These are phyloP conservation scores for Paramecium caudatum DNA, from an alignment of 73 alveolate species.

Conservation along the genomic window DNA sequence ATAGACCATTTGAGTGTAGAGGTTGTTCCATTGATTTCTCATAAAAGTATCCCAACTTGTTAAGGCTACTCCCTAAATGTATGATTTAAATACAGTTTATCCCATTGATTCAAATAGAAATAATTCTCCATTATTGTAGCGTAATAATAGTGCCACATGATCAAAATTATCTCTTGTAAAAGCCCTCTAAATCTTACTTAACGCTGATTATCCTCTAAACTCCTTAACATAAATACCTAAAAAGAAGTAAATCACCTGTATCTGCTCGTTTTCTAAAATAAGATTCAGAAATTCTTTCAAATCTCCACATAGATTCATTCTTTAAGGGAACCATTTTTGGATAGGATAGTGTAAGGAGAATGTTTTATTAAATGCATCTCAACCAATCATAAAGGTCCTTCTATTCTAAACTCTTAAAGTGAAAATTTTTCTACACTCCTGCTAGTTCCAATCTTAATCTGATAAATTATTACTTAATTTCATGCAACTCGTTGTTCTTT, in stretches of 20 bases:
- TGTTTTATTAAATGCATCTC: background rate
- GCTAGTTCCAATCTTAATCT: background rate
- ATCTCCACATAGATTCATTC: slow-evolving; percentile 59
- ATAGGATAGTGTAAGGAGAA: background rate
- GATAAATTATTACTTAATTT: background rate
- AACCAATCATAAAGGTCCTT: slow-evolving; percentile 10
- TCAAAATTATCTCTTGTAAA: slow-evolving; percentile 93
- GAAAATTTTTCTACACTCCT: slow-evolving; percentile 25
- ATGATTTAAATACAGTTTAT: background rate
- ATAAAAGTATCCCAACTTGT: slow-evolving; percentile 86
- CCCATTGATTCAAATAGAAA: slow-evolving; percentile 83
- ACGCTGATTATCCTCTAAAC: slow-evolving; percentile 80
- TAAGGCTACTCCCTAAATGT: slow-evolving; percentile 81
- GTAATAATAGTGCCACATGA: slow-evolving; percentile 86
- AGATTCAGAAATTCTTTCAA: slow-evolving; percentile 69
- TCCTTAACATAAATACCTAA: slow-evolving; percentile 79
- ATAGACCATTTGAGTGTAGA: slow-evolving; percentile 81
- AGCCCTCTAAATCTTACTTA: slow-evolving; percentile 86
- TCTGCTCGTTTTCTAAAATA: slow-evolving; percentile 85
- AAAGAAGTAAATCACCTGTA: slow-evolving; percentile 97
- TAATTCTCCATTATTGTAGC: slow-evolving; percentile 79
- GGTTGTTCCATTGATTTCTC: slow-evolving; percentile 82
- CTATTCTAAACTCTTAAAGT: slow-evolving; percentile 8
- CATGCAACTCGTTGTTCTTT: background rate
- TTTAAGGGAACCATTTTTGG: slow-evolving; percentile 1